These are phyloP conservation scores for Beauveria varroae DNA, from an alignment of 2,329 filamentous ascomycete genomes.

Conservation along the genomic window DNA sequence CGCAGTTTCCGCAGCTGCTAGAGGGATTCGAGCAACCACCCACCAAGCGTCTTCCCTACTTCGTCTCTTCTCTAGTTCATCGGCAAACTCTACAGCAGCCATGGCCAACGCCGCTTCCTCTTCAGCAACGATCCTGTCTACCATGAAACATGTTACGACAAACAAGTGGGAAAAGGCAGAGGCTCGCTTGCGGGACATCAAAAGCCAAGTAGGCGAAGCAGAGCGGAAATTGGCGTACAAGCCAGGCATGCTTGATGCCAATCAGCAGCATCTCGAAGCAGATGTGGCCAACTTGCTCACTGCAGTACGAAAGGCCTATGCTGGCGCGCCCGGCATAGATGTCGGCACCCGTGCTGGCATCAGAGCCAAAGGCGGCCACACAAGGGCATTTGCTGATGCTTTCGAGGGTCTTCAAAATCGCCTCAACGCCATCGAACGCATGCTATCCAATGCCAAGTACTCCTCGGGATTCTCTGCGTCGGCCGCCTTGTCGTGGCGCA, in stretches of 20 bases:
- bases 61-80: no score
- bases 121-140: slow-evolving; percentile 9
- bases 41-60: neutral
- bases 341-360: neutral
- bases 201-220: neutral
- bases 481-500: neutral
- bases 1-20: neutral
- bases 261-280: slow-evolving; percentile 2
- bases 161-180: slow-evolving; percentile 9
- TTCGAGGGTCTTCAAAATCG: neutral
- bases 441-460: slow-evolving; percentile 10
- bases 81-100: neutral
- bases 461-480: slow-evolving; percentile 5
- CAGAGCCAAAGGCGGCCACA: neutral
- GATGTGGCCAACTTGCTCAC: neutral
- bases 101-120: slow-evolving; percentile 9
- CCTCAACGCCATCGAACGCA: slow-evolving; percentile 7
- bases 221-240: neutral
- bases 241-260: neutral
- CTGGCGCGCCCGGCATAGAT: neutral
- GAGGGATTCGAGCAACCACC: neutral
- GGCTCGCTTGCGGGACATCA: neutral
- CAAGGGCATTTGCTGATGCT: no score
- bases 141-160: slow-evolving; percentile 8
- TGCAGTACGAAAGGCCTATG: neutral